Evolutionary conservation across 495 filamentous ascomycete species (phyloP), one percentile per base, ranked within the genome.

Genomic region (Mycothermus thermophilus): DNA sequence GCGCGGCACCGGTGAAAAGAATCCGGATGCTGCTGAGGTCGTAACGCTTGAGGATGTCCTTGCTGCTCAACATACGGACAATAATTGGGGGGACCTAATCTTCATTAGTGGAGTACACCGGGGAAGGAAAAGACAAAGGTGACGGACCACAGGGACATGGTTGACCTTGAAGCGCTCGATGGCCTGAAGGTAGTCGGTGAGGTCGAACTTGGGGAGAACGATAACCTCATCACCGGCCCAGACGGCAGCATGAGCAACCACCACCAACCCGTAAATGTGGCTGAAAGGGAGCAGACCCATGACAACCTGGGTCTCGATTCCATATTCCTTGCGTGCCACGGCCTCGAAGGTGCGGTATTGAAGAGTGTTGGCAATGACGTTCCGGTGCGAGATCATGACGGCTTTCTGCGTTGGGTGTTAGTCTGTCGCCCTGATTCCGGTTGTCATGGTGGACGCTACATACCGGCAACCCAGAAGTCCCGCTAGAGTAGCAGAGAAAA

Each of bases 401-500:
- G 83, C 85, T 84, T 94, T 94, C 78, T 88, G 35, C 48, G n/a
- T n/a, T n/a, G n/a, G n/a, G n/a, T n/a, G n/a, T n/a, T n/a, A n/a
- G n/a, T n/a, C n/a, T n/a, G n/a, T n/a, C n/a, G n/a, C n/a, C n/a
- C n/a, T n/a, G n/a, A n/a, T n/a, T n/a, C n/a, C n/a, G n/a, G n/a
- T n/a, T n/a, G n/a, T n/a, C n/a, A n/a, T n/a, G n/a, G n/a, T n/a
- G n/a, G n/a, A n/a, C n/a, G n/a, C n/a, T n/a, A 60, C 69, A 49
- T 63, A 83, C 79, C 23, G 85, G 85, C 30, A 93, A 55, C 7
- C 85, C 85, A 22, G 83, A 90, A 9, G 85, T 94, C 13, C 85
- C 85, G 54, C 79, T 85, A 0, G 83, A 90, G 54, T 87, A 93
- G 64, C 85, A 93, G 17, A 94, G 62, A 52, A 83, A 94, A 0